Evolutionary conservation across 2,329 filamentous ascomycete genomes (phyloP).

Genomic region (Alternaria viburni): DNA sequence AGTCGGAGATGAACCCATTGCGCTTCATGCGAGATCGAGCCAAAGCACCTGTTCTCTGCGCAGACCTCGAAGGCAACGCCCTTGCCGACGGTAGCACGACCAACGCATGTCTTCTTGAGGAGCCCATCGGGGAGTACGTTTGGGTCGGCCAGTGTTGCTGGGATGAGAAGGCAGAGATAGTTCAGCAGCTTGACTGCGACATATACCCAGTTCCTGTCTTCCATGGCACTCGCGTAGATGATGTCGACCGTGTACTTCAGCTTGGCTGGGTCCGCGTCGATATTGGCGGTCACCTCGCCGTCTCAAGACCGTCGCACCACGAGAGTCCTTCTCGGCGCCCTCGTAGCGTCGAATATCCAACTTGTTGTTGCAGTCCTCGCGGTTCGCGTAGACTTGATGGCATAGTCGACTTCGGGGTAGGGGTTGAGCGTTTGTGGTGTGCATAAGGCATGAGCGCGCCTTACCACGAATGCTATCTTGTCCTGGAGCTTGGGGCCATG

Average conservation of each 20-base stretch:
- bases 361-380: neutral
- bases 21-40: conserved; percentile 13
- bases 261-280: neutral
- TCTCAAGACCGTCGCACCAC: neutral
- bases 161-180: neutral
- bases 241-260: neutral
- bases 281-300: neutral
- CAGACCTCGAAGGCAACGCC: neutral
- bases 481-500: too few relatives aligned
- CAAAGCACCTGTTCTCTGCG: conserved; percentile 7
- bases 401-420: too few relatives aligned
- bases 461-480: too few relatives aligned
- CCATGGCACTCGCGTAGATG: neutral
- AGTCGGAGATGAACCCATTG: neutral
- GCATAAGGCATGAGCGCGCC: too few relatives aligned
- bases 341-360: neutral
- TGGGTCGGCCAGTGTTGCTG: neutral
- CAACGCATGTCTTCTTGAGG: neutral
- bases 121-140: neutral
- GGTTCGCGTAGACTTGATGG: neutral
- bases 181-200: neutral
- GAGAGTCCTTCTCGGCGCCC: neutral
- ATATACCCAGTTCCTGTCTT: neutral
- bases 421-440: too few relatives aligned
- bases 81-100: neutral